Evolutionary conservation across 83 land plant genomes (phyloP).

Genomic region (Picea abies): DNA sequence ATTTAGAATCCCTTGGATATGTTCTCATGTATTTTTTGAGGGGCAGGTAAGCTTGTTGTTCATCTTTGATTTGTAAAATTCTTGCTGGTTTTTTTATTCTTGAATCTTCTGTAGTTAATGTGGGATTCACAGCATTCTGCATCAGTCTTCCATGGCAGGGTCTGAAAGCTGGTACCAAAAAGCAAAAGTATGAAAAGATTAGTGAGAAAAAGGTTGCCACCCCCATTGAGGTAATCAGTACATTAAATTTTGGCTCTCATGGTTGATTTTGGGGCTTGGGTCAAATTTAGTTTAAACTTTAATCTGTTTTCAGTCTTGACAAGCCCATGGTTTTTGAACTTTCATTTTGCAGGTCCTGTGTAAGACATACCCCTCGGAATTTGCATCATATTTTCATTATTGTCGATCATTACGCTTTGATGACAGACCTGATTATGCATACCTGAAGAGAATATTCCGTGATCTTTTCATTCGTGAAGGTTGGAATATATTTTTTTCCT

Average conservation of each 20-base stretch:
- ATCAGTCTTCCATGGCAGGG: constrained; percentile 71
- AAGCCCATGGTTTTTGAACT: too few species aligned
- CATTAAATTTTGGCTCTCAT: not conserved
- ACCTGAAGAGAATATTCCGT: too few species aligned
- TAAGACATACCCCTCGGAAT: too few species aligned
- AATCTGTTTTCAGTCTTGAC: too few species aligned
- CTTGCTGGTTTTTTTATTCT: not conserved
- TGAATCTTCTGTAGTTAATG: not conserved
- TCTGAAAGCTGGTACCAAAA: constrained; percentile 54
- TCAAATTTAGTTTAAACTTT: too few species aligned
- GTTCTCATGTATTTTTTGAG: constrained; percentile 69
- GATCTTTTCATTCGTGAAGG: not conserved
- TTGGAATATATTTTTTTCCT: not conserved
- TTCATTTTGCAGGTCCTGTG: too few species aligned
- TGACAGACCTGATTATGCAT: too few species aligned
- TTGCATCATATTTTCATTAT: too few species aligned
- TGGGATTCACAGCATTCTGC: not conserved
- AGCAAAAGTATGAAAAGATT: constrained; percentile 67
- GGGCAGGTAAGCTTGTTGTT: constrained; percentile 46
- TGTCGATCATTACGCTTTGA: too few species aligned
- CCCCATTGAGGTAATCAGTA: constrained; percentile 49
- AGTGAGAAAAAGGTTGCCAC: constrained; percentile 67
- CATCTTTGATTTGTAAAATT: not conserved
- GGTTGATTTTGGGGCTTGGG: too few species aligned
- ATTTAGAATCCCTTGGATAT: constrained; percentile 68